Conservation (phyloP, 1,284 basidiomycete genomes). For the Marasmius tenuissimus region DNA sequence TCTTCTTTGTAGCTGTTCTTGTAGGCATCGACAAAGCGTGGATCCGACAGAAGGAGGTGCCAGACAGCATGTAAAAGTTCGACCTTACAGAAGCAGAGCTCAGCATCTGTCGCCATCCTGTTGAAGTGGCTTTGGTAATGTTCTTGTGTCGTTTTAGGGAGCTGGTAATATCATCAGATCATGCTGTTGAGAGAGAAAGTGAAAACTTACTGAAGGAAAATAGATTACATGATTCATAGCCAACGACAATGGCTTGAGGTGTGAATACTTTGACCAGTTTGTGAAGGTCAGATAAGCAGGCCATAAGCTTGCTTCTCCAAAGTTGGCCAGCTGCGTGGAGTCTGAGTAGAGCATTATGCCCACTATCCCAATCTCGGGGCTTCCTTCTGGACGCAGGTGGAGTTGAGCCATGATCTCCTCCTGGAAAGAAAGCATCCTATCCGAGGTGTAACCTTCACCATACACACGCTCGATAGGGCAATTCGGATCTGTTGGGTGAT, state of each 20-base stretch:
- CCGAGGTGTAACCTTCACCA: background rate
- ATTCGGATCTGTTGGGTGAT: background rate
- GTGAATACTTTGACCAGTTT: background rate
- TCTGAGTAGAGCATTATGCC: background rate
- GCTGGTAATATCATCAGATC: too few species aligned
- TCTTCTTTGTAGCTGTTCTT: conserved; percentile 25
- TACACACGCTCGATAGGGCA: background rate
- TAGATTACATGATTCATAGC: background rate
- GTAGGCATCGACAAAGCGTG: conserved; percentile 29
- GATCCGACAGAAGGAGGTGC: conserved; percentile 25
- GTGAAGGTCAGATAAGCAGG: background rate
- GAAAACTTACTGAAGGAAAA: background rate
- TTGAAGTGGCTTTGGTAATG: conserved; percentile 17
- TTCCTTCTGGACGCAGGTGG: background rate
- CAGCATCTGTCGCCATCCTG: conserved; percentile 12
- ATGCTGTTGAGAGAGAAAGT: too few species aligned
- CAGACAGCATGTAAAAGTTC: conserved; percentile 33
- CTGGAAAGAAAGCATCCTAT: background rate
- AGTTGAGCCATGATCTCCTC: background rate
- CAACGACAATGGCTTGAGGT: background rate
- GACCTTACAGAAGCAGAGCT: conserved; percentile 25
- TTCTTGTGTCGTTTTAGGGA: conserved; percentile 21
- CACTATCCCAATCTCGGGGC: background rate
- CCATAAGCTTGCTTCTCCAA: background rate
- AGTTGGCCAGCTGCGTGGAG: background rate